Evolutionary conservation across 1,284 basidiomycete genomes (phyloP).

Genomic region (Cutaneotrichosporon sp.): DNA sequence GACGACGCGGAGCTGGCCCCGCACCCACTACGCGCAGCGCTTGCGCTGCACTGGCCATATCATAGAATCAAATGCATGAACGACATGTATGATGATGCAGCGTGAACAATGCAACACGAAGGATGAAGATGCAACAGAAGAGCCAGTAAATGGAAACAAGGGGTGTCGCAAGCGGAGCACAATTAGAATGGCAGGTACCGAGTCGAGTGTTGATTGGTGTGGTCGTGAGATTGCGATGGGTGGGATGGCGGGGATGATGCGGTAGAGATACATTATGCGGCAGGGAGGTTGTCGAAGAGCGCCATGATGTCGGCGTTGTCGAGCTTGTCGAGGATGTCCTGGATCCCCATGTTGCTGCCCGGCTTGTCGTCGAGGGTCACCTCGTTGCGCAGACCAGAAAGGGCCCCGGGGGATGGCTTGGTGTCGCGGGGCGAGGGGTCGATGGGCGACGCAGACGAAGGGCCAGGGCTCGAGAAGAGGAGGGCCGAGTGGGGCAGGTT

Average conservation of each 20-base stretch:
- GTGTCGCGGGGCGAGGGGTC: conserved; percentile 15
- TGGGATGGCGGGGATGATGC: not conserved
- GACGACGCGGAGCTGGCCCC: conserved; percentile 1
- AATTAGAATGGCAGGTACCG: conserved; percentile 1
- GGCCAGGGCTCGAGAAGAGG: conserved; percentile 31
- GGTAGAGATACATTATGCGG: conserved; percentile 2
- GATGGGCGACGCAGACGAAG: conserved; percentile 8
- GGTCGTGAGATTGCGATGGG: not conserved
- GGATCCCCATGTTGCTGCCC: not conserved
- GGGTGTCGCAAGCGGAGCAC: not conserved
- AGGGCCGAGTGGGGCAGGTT: conserved; percentile 39
- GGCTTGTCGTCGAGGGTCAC: conserved; percentile 8
- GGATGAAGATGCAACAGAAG: not conserved
- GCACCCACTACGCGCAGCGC: not conserved
- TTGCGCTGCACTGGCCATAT: not conserved
- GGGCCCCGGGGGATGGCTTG: conserved; percentile 13
- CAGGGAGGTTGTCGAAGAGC: conserved; percentile 24
- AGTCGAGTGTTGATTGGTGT: not conserved
- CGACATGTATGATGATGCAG: conserved; percentile 14
- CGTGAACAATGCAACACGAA: not conserved
- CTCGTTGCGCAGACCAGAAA: conserved; percentile 16
- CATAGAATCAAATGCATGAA: conserved; percentile 18
- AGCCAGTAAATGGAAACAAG: not conserved
- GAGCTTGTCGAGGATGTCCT: conserved; percentile 20
- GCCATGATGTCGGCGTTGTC: conserved; percentile 22